Base-by-base conservation (phyloP, 768 basidiomycete genomes). In the Lentinula detonsa region DNA sequence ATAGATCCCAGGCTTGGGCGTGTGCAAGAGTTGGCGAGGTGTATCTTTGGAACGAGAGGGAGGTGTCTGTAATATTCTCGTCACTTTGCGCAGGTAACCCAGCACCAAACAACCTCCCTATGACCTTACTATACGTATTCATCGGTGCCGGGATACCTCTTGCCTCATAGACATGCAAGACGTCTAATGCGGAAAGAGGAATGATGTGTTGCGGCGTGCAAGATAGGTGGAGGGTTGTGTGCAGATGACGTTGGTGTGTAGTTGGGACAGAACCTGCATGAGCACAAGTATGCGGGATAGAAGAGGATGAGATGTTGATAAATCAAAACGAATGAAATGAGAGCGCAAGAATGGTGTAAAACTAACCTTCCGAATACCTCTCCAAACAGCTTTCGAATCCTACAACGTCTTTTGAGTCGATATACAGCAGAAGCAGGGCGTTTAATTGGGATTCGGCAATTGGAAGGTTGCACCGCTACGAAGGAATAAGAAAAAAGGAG, bases 1-100 rank as follows among this genome's bases (percentile, higher is more conserved):
- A 98, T 43, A 98, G 82, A 68, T 98, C 93, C 93, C 93, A 97
- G 2, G 91, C 95, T 62, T 92, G 87, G 0, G 91, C 89, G 35
- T 82, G 83, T 28, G 83, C 84, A 1, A 80, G 66, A 3, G 83
- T 74, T 33, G 87, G 73, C 23, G 83, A 77, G 7, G 85, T 85
- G 72, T 98, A 97, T 0, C 16, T 43, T 43, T 13, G 9, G 42
- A n/a, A n/a, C 89, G 84, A 43, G 77, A 77, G 0, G 93, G 87
- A 0, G 90, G 85, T 2, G 43, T 83, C 83, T 1, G 79, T 66
- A 7, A 75, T 76, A 31, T 39, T 6, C 13, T 39, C 37, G 37
- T 39, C 37, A 39, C 13, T 13, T 8, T 39, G 37, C 9, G 9
- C 13, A 39, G 37, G 13, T 39, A 13, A 39, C 5, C 37, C 37